Base-by-base conservation (phyloP, 176 grass and related monocot genomes). In the Canna indica region DNA sequence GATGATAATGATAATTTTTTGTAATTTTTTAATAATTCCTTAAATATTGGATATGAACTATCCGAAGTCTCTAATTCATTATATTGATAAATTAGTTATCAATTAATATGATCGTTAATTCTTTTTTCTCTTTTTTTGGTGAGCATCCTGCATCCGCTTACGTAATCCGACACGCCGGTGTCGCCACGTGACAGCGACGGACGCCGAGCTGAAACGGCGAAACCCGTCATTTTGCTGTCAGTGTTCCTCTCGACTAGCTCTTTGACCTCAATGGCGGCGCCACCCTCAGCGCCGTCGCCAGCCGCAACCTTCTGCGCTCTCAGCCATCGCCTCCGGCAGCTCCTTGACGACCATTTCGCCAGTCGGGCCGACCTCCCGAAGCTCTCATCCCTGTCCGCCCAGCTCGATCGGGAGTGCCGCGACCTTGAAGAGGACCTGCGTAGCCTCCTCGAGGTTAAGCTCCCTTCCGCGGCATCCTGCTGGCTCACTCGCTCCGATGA, bases 301-400 rank as follows among this genome's bases (percentile, higher is more conserved):
- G 18, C 35, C 68, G 59, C 0, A 18, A 39, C 52, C 46, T 73
- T 48, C 28, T 53, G 68, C 36, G 39, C 30, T 81, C 75, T 0
- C 73, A 62, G 28, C 76, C 79, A 78, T 2, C 18, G 25, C 27
- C 59, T 87, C 33, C 73, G 75, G 16, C 29, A 52, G 30, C 87
- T 91, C 70, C 73, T 91, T 0, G 79, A 85, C 53, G 69, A 67
- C 14, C 85, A 85, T 57, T 82, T 91, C 76, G n/a, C 74, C 24
- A 44, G 76, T 42, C 65, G 50, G 16, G 70, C 59, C 2, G 85
- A 87, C 47, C 85, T 91, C 1, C 18, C 66, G 35, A 75, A 71
- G 12, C 76, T 85, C 22, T 79, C 82, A 1, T 83, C 76, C 15
- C 84, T 91, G 36, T 38, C 74, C 36, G 88, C 69, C 73, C 73